Conservation (phyloP, 306 rosid species). For the Clitoria ternatea region DNA sequence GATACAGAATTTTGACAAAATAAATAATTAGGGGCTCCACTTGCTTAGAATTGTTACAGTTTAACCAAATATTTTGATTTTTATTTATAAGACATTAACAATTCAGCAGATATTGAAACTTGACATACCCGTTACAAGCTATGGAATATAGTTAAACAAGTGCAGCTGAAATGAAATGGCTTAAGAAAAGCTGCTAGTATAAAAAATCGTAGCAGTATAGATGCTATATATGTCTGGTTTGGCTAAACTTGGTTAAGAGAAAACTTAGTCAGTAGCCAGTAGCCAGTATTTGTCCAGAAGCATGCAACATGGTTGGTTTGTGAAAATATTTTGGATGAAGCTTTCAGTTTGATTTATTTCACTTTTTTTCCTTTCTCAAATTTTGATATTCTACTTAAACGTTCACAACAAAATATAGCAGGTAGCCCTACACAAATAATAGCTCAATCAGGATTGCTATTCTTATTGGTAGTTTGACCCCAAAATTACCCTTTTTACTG, state of each 20-base stretch:
- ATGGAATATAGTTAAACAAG: not conserved
- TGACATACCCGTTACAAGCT: not conserved
- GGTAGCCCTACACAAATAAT: not conserved
- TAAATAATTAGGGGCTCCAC: not conserved
- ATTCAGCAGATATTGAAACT: not conserved
- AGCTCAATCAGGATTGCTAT: not conserved
- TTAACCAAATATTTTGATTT: not conserved
- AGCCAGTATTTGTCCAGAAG: not conserved
- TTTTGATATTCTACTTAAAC: not conserved
- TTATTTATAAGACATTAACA: not conserved
- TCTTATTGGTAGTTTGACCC: not conserved
- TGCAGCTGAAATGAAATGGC: not conserved
- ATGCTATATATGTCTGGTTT: not conserved
- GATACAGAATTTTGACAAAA: not conserved
- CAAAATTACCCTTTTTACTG: not conserved
- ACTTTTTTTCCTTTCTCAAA: not conserved
- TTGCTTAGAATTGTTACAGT: not conserved
- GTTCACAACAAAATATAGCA: not conserved
- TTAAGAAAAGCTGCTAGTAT: not conserved
- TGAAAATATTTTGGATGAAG: conserved; percentile 5
- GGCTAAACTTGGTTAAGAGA: not conserved
- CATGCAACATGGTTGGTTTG: not conserved
- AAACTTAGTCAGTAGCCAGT: not conserved
- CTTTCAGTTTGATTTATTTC: not conserved
- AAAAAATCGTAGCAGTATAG: not conserved